Percentiles rank a stretch among this genome's conserved stretches.
phyloP scores from a whole-genome alignment of 495 filamentous ascomycete genomes.

The Pyrenopolyporus hunteri region DNA sequence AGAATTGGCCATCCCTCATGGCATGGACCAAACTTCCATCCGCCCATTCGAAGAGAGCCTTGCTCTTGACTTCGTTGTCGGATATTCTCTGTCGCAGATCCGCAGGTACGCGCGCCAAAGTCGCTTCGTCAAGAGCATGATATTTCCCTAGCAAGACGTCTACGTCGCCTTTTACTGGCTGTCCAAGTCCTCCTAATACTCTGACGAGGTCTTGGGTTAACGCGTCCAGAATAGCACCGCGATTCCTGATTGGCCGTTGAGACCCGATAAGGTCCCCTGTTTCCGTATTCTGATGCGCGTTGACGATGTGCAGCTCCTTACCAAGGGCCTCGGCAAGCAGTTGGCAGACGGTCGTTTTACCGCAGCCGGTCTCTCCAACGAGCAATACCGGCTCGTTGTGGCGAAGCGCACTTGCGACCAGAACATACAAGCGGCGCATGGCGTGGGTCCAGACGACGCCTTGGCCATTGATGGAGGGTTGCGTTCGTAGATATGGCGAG shows the following conservation, averaged over 20 bases:
- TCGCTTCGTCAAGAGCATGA: constrained; percentile 38
- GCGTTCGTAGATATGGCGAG: constrained; percentile 58
- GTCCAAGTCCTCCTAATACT: constrained; percentile 48
- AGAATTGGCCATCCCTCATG: constrained; percentile 88
- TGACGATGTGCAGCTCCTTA: constrained; percentile 82
- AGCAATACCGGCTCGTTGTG: constrained; percentile 94
- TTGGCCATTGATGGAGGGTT: constrained; percentile 49
- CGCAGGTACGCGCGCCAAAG: constrained; percentile 49
- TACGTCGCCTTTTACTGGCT: constrained; percentile 34
- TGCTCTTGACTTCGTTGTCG: constrained; percentile 63
- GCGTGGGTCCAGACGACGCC: constrained; percentile 91
- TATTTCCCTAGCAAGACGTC: constrained; percentile 52
- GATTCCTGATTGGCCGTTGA: constrained; percentile 88
- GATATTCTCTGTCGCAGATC: constrained; percentile 63
- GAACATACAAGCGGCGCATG: constrained; percentile 86
- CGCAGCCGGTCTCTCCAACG: constrained; percentile 95
- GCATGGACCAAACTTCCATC: constrained; percentile 95
- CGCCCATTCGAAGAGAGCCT: constrained; percentile 93
- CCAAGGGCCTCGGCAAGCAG: constrained; percentile 80
- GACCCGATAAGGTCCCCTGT: constrained; percentile 97
- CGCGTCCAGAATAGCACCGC: constrained; percentile 68
- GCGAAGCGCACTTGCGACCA: constrained; percentile 81
- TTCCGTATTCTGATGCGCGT: constrained; percentile 97
- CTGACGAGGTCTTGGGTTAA: constrained; percentile 66
- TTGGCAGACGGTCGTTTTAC: constrained; percentile 96